phyloP scores from a whole-genome alignment of 2,329 filamentous ascomycete species.

The Thielaviopsis punctulata region DNA sequence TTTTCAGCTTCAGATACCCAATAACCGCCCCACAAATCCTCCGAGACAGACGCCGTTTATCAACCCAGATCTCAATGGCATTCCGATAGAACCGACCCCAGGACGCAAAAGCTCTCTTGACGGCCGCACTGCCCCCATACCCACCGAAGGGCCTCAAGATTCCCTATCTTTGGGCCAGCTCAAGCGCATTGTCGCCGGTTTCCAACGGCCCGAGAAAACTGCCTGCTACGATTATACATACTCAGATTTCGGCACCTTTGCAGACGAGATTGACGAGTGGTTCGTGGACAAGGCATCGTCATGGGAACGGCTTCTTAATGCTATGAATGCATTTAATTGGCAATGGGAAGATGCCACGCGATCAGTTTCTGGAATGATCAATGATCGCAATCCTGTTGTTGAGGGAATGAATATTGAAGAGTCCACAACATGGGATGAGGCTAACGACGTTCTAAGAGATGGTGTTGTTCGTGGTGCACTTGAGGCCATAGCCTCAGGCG shows the following conservation, averaged over 20 bases:
- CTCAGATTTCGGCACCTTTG: constrained; percentile 52
- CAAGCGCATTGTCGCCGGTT: constrained; percentile 54
- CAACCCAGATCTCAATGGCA: neutral
- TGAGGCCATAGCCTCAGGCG: constrained; percentile 22
- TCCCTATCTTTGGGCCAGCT: constrained; percentile 63
- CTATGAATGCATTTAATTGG: constrained; percentile 60
- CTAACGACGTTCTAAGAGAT: constrained; percentile 25
- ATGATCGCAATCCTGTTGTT: constrained; percentile 18
- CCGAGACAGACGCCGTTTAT: constrained; percentile 2
- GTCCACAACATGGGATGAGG: constrained; percentile 45
- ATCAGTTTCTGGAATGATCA: constrained; percentile 12
- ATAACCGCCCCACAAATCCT: neutral
- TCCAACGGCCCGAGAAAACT: constrained; percentile 49
- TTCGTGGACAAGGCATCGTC: constrained; percentile 85
- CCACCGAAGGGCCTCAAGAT: constrained; percentile 24
- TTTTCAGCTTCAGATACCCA: neutral
- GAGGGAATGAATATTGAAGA: constrained; percentile 13
- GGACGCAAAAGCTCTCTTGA: constrained; percentile 14
- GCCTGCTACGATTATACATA: constrained; percentile 72
- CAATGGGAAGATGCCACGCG: constrained; percentile 44
- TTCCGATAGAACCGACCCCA: constrained; percentile 3
- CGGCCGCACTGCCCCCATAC: constrained; percentile 22
- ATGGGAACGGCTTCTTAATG: constrained; percentile 57
- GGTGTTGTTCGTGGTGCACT: constrained; percentile 41
- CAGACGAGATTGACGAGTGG: constrained; percentile 93